A percentile compares a stretch with the other conserved stretches of the same genome.
Evolutionary conservation across 2,329 filamentous ascomycete species (phyloP).

Genomic region (Akanthomyces uredinophilus): DNA sequence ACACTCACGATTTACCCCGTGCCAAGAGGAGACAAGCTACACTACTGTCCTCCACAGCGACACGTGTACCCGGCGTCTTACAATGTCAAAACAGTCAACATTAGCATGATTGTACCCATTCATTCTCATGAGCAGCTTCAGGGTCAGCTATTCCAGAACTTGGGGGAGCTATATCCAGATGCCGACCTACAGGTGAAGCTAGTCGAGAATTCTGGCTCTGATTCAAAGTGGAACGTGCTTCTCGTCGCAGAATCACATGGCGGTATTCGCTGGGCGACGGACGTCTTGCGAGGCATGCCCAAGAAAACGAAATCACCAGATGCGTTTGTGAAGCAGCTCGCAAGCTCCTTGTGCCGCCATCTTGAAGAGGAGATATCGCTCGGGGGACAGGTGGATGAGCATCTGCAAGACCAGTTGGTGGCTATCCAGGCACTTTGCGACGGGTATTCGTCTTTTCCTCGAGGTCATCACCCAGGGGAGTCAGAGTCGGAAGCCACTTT

Average conservation of each 20-base stretch:
- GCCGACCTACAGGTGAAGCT: slow-evolving; percentile 41
- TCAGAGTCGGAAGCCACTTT: slow-evolving; percentile 14
- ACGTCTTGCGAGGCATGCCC: slow-evolving; percentile 37
- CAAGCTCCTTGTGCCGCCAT: slow-evolving; percentile 39
- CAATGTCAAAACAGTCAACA: slow-evolving; percentile 42
- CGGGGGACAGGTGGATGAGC: slow-evolving; percentile 48
- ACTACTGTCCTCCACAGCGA: slow-evolving; percentile 25
- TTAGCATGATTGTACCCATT: slow-evolving; percentile 45
- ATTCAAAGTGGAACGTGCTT: slow-evolving; percentile 49
- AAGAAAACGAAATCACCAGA: slow-evolving; percentile 32
- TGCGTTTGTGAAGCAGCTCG: slow-evolving; percentile 35
- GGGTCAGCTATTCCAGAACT: slow-evolving; percentile 32
- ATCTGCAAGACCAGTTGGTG: slow-evolving; percentile 57
- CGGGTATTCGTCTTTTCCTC: slow-evolving; percentile 44
- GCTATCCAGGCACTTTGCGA: slow-evolving; percentile 55
- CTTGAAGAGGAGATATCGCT: slow-evolving; percentile 41
- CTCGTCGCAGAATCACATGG: slow-evolving; percentile 48
- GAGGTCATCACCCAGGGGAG: slow-evolving; percentile 21
- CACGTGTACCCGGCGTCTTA: slow-evolving; percentile 24
- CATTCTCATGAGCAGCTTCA: slow-evolving; percentile 39
- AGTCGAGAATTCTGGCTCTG: slow-evolving; percentile 46
- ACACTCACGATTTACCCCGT: slow-evolving; percentile 37
- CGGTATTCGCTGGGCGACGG: slow-evolving; percentile 45
- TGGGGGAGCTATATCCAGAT: slow-evolving; percentile 38
- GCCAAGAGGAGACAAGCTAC: slow-evolving; percentile 31